phyloP scores from a whole-genome alignment of 2,329 filamentous ascomycete genomes.

The Bipolaris sorokiniana region DNA sequence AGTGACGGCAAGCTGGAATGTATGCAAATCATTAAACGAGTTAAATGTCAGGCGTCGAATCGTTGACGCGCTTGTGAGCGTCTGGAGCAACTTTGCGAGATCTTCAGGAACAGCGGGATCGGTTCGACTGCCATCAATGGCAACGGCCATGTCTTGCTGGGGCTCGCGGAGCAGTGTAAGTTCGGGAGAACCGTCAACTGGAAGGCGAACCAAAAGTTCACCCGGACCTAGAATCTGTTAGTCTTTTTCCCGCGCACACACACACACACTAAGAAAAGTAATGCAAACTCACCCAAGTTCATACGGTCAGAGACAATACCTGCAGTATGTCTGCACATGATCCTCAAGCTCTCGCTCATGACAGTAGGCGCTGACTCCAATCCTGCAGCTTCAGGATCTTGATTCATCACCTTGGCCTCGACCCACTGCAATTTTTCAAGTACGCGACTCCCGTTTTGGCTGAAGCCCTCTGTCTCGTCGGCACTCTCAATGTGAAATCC shows the following conservation, averaged over 20 bases:
- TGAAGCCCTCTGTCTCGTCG: conserved; percentile 55
- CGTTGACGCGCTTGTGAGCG: conserved; percentile 63
- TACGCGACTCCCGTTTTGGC: conserved; percentile 48
- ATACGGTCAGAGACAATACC: conserved; percentile 83
- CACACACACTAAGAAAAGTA: neutral
- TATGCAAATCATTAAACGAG: conserved; percentile 66
- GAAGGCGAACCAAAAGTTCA: conserved; percentile 56
- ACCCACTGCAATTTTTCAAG: conserved; percentile 65
- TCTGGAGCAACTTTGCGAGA: conserved; percentile 68
- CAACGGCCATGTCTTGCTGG: conserved; percentile 78
- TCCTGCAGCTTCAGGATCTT: conserved; percentile 62
- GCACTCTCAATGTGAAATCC: conserved; percentile 68
- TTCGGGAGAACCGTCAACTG: conserved; percentile 46
- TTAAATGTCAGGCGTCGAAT: conserved; percentile 68
- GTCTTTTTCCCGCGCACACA: neutral
- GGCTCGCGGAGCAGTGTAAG: conserved; percentile 63
- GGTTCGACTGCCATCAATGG: conserved; percentile 60
- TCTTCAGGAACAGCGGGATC: conserved; percentile 60
- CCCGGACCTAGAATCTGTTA: conserved; percentile 44
- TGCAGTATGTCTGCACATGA: conserved; percentile 76
- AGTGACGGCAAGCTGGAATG: conserved; percentile 79
- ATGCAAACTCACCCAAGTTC: conserved; percentile 65
- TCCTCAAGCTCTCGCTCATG: conserved; percentile 75
- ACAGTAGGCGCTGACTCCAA: conserved; percentile 70
- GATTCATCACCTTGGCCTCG: conserved; percentile 73